Percentiles rank a stretch among this genome's conserved stretches.
Conservation (phyloP, 257 asterid genomes). For the Solanum sparsipilum region DNA sequence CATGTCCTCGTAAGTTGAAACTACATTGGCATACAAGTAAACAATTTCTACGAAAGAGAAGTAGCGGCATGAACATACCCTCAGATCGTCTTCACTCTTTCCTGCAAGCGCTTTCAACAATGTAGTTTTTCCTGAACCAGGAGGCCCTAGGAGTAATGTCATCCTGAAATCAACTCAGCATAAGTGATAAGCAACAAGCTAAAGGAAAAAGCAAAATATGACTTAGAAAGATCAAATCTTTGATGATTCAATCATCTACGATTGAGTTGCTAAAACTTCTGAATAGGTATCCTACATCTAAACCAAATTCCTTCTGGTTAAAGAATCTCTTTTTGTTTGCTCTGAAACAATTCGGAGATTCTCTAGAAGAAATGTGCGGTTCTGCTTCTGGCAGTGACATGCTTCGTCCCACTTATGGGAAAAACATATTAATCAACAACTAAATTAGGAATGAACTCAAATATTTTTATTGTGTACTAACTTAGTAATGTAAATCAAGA, state of each 20-base stretch:
- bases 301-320: background rate
- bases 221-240: background rate
- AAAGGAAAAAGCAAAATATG: background rate
- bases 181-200: background rate
- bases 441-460: background rate
- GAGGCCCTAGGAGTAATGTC: slow-evolving; percentile 88
- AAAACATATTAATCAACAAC: background rate
- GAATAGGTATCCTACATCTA: background rate
- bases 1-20: background rate
- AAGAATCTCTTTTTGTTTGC: background rate
- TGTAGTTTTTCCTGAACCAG: slow-evolving; percentile 88
- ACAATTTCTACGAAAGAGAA: background rate
- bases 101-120: slow-evolving; percentile 73
- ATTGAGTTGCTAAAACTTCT: background rate
- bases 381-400: background rate
- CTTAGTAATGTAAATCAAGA: background rate
- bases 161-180: slow-evolving; percentile 32
- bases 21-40: background rate
- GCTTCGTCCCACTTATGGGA: background rate
- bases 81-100: slow-evolving; percentile 60
- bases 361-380: background rate
- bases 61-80: slow-evolving; percentile 20
- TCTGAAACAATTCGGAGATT: background rate
- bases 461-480: background rate
- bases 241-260: background rate